phyloP scores from a whole-genome alignment of 2,329 filamentous ascomycete species.

The Alternaria burnsii region DNA sequence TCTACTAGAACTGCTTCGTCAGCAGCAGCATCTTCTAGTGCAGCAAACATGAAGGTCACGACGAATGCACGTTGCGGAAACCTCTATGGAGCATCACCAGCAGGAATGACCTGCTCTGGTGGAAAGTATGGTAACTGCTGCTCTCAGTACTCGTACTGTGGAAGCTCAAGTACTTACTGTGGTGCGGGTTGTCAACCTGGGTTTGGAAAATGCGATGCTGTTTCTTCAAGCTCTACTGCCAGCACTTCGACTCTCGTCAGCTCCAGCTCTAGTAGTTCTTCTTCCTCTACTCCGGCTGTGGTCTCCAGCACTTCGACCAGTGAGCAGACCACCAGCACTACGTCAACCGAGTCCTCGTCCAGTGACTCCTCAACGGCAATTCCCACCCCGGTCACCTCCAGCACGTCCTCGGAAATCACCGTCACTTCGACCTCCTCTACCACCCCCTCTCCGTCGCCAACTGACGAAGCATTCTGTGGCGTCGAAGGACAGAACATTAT shows the following conservation, averaged over 20 bases:
- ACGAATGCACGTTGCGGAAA: slow-evolving; percentile 15
- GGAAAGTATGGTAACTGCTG: slow-evolving; percentile 12
- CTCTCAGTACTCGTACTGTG: slow-evolving; percentile 15
- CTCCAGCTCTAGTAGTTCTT: not conserved
- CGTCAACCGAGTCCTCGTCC: not conserved
- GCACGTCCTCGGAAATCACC: not conserved
- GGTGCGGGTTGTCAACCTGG: not conserved
- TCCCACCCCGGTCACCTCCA: not conserved
- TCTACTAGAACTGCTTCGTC: not conserved
- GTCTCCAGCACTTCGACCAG: not conserved
- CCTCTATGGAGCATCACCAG: slow-evolving; percentile 2
- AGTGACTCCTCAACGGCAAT: not conserved
- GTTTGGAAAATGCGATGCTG: slow-evolving; percentile 1
- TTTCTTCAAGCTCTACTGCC: not conserved
- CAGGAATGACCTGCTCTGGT: slow-evolving; percentile 1
- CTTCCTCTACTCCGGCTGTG: not conserved
- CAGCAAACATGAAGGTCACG: not conserved
- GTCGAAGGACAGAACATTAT: not conserved
- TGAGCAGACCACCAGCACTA: not conserved
- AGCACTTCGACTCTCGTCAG: not conserved
- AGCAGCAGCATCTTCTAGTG: not conserved
- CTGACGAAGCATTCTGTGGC: not conserved
- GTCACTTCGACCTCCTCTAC: not conserved
- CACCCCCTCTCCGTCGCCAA: not conserved
- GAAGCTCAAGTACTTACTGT: slow-evolving; percentile 8